These are phyloP conservation scores for Candida yuanshanica DNA, from an alignment of 805 yeast genomes.

Conservation along the genomic window DNA sequence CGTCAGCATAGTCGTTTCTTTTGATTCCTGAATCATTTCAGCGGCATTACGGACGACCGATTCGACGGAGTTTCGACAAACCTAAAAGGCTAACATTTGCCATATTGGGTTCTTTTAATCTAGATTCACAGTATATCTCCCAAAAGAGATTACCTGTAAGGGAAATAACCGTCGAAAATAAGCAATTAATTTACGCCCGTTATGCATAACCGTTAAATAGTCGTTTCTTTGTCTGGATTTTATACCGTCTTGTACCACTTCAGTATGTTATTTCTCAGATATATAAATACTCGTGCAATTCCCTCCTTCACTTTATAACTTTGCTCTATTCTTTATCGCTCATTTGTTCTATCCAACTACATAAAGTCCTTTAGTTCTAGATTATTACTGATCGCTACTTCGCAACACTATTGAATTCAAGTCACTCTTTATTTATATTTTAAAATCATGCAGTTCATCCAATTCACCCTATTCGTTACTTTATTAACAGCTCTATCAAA, in stretches of 20 bases:
- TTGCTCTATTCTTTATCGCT: neutral
- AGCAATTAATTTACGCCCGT: neutral
- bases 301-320: neutral
- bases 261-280: too few relatives aligned
- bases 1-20: too few relatives aligned
- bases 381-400: too few relatives aligned
- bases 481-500: neutral
- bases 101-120: too few relatives aligned
- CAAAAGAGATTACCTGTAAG: neutral
- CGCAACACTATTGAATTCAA: neutral
- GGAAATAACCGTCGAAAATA: neutral
- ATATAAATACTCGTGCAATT: neutral
- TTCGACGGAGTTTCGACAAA: too few relatives aligned
- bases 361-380: too few relatives aligned
- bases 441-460: neutral
- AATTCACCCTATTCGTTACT: neutral
- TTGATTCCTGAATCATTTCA: too few relatives aligned
- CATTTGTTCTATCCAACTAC: neutral
- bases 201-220: neutral
- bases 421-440: neutral
- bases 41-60: too few relatives aligned
- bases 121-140: too few relatives aligned
- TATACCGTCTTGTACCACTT: too few relatives aligned
- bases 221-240: neutral
- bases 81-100: too few relatives aligned